A percentile compares a stretch with the other conserved stretches of the same genome.
These are phyloP conservation scores for Phoma sp. DNA, from an alignment of 2,329 filamentous ascomycete species.

Conservation along the genomic window DNA sequence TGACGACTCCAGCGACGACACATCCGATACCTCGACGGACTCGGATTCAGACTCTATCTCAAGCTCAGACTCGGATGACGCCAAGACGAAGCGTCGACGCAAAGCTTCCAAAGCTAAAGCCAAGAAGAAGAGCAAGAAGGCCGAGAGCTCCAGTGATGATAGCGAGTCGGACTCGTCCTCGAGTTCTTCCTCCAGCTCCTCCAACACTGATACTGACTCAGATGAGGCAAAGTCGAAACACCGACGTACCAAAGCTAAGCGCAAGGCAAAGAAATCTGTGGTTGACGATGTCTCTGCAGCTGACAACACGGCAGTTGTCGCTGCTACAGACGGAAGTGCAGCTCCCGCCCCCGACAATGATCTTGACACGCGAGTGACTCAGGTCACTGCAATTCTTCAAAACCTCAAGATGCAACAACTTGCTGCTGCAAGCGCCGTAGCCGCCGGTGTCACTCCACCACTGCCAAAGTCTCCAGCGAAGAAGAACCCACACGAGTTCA, in stretches of 20 bases:
- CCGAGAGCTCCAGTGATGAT: constrained; percentile 26
- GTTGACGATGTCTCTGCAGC: constrained; percentile 18
- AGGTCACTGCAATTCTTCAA: constrained; percentile 20
- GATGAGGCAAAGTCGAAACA: constrained; percentile 13
- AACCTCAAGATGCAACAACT: constrained; percentile 28
- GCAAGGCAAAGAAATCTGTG: constrained; percentile 16
- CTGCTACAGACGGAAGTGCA: constrained; percentile 8
- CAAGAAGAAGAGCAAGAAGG: constrained; percentile 36
- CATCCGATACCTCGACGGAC: constrained; percentile 25
- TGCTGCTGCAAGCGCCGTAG: constrained; percentile 17
- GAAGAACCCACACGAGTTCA: constrained; percentile 65
- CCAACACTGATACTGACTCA: constrained; percentile 26
- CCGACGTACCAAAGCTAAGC: constrained; percentile 29
- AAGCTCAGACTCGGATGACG: constrained; percentile 21
- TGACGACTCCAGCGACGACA: constrained; percentile 24
- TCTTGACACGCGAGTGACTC: constrained; percentile 25
- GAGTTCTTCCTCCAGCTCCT: constrained; percentile 15
- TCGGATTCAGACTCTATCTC: constrained; percentile 18
- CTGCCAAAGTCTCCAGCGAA: constrained; percentile 30
- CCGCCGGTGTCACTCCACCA: constrained; percentile 18
- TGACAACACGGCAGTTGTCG: neutral
- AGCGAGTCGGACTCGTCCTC: constrained; percentile 18
- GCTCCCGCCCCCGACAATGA: constrained; percentile 18
- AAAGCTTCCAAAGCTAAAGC: constrained; percentile 29
- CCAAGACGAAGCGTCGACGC: constrained; percentile 20